These are phyloP conservation scores for Tylopilus microsporus DNA, from an alignment of 1,284 basidiomycete species.

Conservation along the genomic window DNA sequence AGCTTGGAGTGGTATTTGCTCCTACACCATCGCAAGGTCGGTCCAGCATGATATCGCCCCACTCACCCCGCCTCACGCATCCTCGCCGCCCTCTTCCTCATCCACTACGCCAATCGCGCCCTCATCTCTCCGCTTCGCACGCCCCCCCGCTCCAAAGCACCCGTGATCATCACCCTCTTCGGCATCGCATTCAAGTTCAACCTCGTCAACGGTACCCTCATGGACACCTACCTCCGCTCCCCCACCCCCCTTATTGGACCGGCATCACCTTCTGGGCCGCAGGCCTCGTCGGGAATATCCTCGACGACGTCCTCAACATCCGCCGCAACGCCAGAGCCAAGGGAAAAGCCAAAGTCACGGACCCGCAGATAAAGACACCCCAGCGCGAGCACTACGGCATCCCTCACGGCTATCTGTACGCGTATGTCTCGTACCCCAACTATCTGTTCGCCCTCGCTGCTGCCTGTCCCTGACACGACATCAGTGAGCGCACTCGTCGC, in stretches of 20 bases:
- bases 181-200: constrained; percentile 74
- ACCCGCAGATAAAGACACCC: constrained; percentile 11
- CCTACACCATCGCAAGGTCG: constrained; percentile 83
- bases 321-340: constrained; percentile 46
- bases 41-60: constrained; percentile 38
- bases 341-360: constrained; percentile 33
- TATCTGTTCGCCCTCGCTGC: constrained; percentile 79
- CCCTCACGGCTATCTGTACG: constrained; percentile 77
- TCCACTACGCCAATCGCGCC: constrained; percentile 83
- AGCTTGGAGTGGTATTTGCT: constrained; percentile 99
- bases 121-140: constrained; percentile 78
- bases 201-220: constrained; percentile 63
- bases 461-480: constrained; percentile 34
- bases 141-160: constrained; percentile 74
- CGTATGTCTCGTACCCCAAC: constrained; percentile 84
- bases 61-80: constrained; percentile 44
- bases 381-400: constrained; percentile 66
- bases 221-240: constrained; percentile 67
- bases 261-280: constrained; percentile 63
- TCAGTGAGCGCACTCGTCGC: constrained; percentile 35
- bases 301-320: constrained; percentile 82
- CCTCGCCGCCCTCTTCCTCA: constrained; percentile 58
- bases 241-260: constrained; percentile 51
- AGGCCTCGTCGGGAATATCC: constrained; percentile 76
- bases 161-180: constrained; percentile 59